phyloP scores from a whole-genome alignment of 2,329 filamentous ascomycete species.

The Phoma sp. region DNA sequence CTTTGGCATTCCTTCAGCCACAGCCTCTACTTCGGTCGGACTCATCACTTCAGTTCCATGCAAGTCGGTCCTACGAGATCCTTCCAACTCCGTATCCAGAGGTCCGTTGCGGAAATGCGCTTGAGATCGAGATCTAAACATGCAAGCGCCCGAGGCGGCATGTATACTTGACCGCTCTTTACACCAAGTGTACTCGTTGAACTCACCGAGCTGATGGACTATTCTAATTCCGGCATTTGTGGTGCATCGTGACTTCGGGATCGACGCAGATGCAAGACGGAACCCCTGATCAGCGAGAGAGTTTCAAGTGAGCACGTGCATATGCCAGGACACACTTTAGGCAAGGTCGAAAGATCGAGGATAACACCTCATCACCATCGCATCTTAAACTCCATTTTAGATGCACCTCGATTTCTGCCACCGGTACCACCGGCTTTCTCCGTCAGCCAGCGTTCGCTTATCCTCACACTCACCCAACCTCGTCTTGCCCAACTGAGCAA shows the following conservation, averaged over 20 bases:
- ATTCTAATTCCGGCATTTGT: background rate
- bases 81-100: background rate
- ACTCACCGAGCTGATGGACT: background rate
- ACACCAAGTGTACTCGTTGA: background rate
- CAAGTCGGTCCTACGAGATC: background rate
- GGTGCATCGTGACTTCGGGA: conserved; percentile 5
- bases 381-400: background rate
- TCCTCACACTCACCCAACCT: background rate
- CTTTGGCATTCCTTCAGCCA: background rate
- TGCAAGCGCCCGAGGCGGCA: conserved; percentile 3
- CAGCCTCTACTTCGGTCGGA: background rate
- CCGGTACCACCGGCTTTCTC: conserved; percentile 1
- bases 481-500: background rate
- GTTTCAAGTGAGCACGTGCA: conserved; percentile 19
- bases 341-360: background rate
- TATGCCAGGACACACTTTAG: background rate
- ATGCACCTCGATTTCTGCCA: background rate
- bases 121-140: background rate
- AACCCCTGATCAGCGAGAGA: conserved; percentile 22
- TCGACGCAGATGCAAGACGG: background rate
- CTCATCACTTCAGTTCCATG: background rate
- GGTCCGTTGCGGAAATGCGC: background rate
- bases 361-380: background rate
- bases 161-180: conserved; percentile 13
- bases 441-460: background rate